These are phyloP conservation scores for Imleria badia DNA, from an alignment of 768 basidiomycete genomes.

Conservation along the genomic window DNA sequence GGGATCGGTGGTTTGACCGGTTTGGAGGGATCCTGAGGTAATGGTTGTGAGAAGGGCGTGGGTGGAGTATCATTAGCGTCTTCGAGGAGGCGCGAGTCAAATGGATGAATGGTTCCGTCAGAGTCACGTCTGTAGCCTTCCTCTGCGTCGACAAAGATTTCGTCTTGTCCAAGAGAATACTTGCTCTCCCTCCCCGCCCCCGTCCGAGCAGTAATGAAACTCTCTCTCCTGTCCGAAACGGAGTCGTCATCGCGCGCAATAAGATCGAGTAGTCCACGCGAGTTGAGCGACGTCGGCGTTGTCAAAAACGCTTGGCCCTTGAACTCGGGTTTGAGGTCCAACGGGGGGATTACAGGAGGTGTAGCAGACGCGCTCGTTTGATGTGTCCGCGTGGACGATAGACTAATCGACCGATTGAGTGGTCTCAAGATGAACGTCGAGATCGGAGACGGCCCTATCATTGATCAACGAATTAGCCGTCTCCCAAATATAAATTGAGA, in stretches of 20 bases:
- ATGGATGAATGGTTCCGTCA: conserved; percentile 22
- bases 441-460: conserved; percentile 49
- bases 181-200: conserved; percentile 29
- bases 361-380: conserved; percentile 41
- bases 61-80: conserved; percentile 9
- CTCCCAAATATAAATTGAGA: not conserved
- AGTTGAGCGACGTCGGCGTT: conserved; percentile 27
- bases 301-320: conserved; percentile 33
- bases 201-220: conserved; percentile 51
- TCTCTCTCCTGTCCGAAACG: conserved; percentile 53
- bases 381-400: conserved; percentile 62
- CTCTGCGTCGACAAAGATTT: conserved; percentile 29
- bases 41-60: not conserved
- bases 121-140: conserved; percentile 24
- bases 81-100: conserved; percentile 18
- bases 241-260: conserved; percentile 38
- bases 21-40: conserved; percentile 2
- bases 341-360: conserved; percentile 54
- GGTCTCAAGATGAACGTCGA: conserved; percentile 62
- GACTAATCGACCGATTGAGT: conserved; percentile 63
- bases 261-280: conserved; percentile 23
- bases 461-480: conserved; percentile 2
- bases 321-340: conserved; percentile 59
- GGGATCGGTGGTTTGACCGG: conserved; percentile 22
- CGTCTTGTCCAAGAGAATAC: conserved; percentile 30